Percentiles rank a stretch among this genome's conserved stretches.
phyloP scores from a whole-genome alignment of 768 basidiomycete species.

The Podaxis pistillaris region DNA sequence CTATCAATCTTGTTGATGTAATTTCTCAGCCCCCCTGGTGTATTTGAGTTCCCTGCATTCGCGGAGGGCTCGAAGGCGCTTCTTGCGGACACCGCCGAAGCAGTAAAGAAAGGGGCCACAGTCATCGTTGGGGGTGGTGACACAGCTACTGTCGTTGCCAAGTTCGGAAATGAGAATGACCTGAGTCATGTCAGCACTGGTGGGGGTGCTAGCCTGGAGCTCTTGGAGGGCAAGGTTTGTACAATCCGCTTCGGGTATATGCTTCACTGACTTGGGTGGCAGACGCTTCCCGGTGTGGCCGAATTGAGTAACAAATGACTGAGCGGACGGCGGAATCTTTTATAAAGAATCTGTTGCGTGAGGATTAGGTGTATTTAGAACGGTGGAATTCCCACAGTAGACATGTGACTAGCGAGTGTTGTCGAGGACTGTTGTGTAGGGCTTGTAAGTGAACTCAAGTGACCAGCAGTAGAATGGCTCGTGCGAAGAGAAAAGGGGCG shows the following conservation, averaged over 20 bases:
- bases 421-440: neutral
- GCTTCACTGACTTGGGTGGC: conserved; percentile 17
- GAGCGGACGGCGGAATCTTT: neutral
- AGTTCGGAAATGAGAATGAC: conserved; percentile 79
- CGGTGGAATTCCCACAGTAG: conserved; percentile 4
- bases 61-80: conserved; percentile 81
- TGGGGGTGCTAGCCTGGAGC: conserved; percentile 89
- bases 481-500: conserved; percentile 4
- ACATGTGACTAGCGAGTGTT: conserved; percentile 1
- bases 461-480: conserved; percentile 9
- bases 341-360: neutral
- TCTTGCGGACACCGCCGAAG: conserved; percentile 83
- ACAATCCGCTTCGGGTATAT: neutral
- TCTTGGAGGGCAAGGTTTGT: conserved; percentile 94
- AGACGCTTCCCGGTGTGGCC: conserved; percentile 90
- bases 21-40: conserved; percentile 79
- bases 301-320: conserved; percentile 76
- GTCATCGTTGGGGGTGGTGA: conserved; percentile 97
- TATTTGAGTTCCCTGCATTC: conserved; percentile 96
- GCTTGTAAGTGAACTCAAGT: neutral
- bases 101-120: conserved; percentile 79
- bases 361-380: neutral
- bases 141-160: conserved; percentile 94
- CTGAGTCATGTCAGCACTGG: conserved; percentile 97
- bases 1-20: neutral